Evolutionary conservation across 2,329 filamentous ascomycete species (phyloP).

Genomic region (Talaromyces sp.): DNA sequence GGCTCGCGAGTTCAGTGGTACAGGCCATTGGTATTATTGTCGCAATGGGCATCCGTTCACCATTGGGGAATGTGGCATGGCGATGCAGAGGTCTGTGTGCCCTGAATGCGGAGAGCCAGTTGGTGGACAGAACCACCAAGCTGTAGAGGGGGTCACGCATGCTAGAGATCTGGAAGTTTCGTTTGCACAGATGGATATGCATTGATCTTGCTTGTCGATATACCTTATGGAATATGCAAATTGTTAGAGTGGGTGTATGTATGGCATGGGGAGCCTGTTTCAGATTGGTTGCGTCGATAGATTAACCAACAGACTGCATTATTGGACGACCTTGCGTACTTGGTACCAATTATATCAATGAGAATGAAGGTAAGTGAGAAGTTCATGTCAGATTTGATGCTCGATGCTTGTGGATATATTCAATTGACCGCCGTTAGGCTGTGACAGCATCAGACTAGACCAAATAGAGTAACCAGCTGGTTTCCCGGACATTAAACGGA

Average conservation of each 20-base stretch:
- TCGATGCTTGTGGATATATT: not conserved
- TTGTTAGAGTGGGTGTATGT: not conserved
- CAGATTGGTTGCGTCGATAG: not conserved
- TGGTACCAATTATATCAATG: not conserved
- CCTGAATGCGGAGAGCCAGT: conserved; percentile 30
- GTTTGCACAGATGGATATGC: not conserved
- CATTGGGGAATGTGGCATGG: conserved; percentile 34
- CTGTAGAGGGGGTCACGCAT: conserved; percentile 16
- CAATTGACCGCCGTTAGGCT: not conserved
- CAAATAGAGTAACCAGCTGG: conserved; percentile 15
- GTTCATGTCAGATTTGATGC: not conserved
- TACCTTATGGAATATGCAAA: not conserved
- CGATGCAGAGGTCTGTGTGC: conserved; percentile 31
- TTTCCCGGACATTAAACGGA: conserved; percentile 5
- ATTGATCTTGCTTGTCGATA: not conserved
- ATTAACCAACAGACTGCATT: not conserved
- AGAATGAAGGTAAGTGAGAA: not conserved
- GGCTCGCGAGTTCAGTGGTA: conserved; percentile 51
- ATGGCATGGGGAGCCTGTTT: not conserved
- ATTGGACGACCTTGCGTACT: not conserved
- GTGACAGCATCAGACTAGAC: not conserved
- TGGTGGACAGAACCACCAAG: conserved; percentile 26
- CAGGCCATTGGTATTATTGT: conserved; percentile 51
- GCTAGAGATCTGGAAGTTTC: conserved; percentile 10
- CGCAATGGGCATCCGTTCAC: conserved; percentile 27